Evolutionary conservation across 768 basidiomycete genomes (phyloP).

Genomic region (Suillus alpinus): DNA sequence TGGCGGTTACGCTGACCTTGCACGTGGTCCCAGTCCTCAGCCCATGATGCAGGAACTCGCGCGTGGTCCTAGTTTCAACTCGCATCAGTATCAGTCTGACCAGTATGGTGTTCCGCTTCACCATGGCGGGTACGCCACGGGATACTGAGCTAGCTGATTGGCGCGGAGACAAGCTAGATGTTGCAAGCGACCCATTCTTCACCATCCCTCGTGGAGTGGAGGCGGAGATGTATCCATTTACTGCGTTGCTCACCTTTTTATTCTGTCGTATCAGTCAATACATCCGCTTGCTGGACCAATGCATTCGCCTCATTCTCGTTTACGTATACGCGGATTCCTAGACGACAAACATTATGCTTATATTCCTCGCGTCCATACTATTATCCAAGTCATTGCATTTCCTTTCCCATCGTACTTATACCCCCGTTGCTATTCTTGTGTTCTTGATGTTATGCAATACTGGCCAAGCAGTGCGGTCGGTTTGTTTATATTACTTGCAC

Average conservation of each 20-base stretch:
- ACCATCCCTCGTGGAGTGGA: background rate
- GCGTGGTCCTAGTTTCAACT: conserved; percentile 41
- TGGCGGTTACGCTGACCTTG: conserved; percentile 80
- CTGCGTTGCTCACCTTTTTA: background rate
- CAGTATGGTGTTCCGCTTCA: conserved; percentile 58
- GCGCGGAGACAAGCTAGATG: background rate
- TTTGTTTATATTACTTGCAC: conserved; percentile 3
- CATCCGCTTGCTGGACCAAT: conserved; percentile 29
- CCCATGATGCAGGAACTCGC: conserved; percentile 48
- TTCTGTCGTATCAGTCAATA: background rate
- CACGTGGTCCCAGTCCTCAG: conserved; percentile 69
- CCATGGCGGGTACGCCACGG: conserved; percentile 34
- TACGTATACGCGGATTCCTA: background rate
- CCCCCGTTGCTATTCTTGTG: conserved; percentile 1
- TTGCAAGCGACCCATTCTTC: background rate
- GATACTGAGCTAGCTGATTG: conserved; percentile 12
- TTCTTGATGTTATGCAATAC: background rate
- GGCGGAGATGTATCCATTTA: background rate
- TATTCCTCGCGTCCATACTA: background rate
- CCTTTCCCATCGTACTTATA: background rate
- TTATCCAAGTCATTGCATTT: background rate
- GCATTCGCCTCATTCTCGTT: conserved; percentile 17
- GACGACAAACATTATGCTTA: conserved; percentile 7
- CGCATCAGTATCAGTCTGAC: conserved; percentile 48
- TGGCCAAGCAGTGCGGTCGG: background rate